Conservation (phyloP, 352 stramenopile species). For the Pythium phragmiticola region DNA sequence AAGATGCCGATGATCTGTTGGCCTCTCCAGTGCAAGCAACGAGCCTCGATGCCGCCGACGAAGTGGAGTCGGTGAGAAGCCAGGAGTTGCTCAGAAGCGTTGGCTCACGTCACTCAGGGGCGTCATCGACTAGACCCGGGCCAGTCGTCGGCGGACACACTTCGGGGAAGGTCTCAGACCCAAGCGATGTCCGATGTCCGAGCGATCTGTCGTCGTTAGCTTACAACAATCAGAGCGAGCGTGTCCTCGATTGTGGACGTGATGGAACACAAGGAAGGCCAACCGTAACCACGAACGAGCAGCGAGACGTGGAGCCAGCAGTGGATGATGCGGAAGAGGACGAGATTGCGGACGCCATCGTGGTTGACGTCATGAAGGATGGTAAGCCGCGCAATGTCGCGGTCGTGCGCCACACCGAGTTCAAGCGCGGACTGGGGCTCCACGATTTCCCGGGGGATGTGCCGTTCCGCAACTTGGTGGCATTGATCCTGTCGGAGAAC, state of each 20-base stretch:
- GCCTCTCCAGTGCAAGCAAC: background rate
- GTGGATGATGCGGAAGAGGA: conserved; percentile 34
- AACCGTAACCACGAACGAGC: background rate
- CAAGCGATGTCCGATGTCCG: background rate
- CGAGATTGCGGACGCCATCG: conserved; percentile 37
- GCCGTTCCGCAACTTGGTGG: conserved; percentile 60
- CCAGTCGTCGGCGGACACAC: background rate
- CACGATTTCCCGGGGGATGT: conserved; percentile 52
- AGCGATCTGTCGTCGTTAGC: conserved; percentile 10
- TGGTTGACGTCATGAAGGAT: conserved; percentile 56
- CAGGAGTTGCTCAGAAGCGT: conserved; percentile 12
- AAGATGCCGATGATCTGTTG: conserved; percentile 17
- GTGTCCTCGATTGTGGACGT: background rate
- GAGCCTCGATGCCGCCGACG: conserved; percentile 2
- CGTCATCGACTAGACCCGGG: background rate
- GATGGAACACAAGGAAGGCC: background rate
- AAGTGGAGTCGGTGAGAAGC: conserved; percentile 15
- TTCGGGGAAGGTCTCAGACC: background rate
- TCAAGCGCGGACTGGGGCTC: conserved; percentile 43
- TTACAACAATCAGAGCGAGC: background rate
- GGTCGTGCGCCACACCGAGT: conserved; percentile 50
- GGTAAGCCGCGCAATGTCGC: conserved; percentile 49
- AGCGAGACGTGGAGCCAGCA: background rate
- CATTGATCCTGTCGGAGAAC: conserved; percentile 62
- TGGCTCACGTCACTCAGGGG: background rate